Evolutionary conservation across 768 basidiomycete genomes (phyloP), one percentile per base, ranked within the genome.

Genomic region (Hortiboletus flavorubellus): DNA sequence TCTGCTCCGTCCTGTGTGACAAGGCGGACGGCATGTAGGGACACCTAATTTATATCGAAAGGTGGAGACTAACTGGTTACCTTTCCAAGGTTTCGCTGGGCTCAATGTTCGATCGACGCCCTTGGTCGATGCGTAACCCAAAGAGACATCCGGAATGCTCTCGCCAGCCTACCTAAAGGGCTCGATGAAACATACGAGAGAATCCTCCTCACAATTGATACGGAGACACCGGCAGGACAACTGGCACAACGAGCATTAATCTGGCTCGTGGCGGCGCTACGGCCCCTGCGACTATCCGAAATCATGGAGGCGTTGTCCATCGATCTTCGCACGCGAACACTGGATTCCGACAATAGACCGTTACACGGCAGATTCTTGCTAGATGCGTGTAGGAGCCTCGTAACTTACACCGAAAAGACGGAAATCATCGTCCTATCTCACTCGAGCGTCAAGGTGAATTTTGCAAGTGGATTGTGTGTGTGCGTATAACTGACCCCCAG

Each of bases 341-440:
- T 54, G n/a, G 53, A 54, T 42, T 16, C 4, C 1, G 46, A 47
- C 8, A 23, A 43, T 5, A 29, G 46, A 16, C 55, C 55, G 10
- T 55, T 56, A 53, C 55, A 56, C 9, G 31, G 7, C 15, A 40
- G 53, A 9, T 45, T 45, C 0, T 38, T 55, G 34, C n/a, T 56
- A 34, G 52, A 56, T 38, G 52, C 55, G 1, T 56, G 55, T 18
- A 45, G 55, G n/a, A 56, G 52, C 21, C 21, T 56, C 2, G 45
- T 56, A 16, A 55, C 55, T 5, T 56, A 55, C 16, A 41, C 5
- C 15, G 34, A 42, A 35, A 37, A 47, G n/a, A 55, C 53, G 18
- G 53, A 3, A 2, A 10, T 47, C 2, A 38, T 56, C 8, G 46
- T 55, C 8, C 34, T 56, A 11, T 41, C 55, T n/a, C 53, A 56